Base-by-base conservation (phyloP, 495 filamentous ascomycete species). In the Tuber calosporum region DNA sequence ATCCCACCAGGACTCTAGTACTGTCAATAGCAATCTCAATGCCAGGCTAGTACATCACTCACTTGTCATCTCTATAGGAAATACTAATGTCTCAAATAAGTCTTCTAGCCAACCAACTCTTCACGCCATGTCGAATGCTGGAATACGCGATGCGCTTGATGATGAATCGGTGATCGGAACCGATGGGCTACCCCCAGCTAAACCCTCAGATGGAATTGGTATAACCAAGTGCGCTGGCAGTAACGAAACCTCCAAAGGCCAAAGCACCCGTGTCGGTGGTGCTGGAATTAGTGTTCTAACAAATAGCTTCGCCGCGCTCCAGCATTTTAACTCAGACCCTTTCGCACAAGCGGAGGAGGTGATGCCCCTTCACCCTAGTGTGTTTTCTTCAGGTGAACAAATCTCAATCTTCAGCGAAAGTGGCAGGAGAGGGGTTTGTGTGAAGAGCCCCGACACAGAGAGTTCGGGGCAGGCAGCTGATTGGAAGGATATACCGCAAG, bases 11-110 rank as follows among this genome's bases (percentile, higher is more conserved):
- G 43, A 67, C 3, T 37, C 58, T 41, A 68, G 34, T 40, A 5
- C 40, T 11, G 66, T 48, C 6, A 67, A 70, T 43, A 69, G 69
- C 30, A 70, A 77, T 39, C 74, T 43, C 26, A 9, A 68, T 17
- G 53, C 11, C 53, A 62, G 53, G 53, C 26, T 30, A 30, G 53
- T 62, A 62, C 53, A 62, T 62, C 53, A 13, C 53, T 62, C 53
- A 13, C 53, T 62, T 30, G 53, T 8, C n/a, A 62, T 62, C 53
- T 62, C n/a, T 62, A 62, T n/a, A 22, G n/a, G n/a, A 62, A 62
- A 62, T 62, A 62, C 26, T 62, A 62, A 62, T 15, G 26, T 13
- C 11, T 30, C 13, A 13, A 62, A 62, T 62, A 26, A 9, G 11
- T 26, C 26, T 30, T 62, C 53, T 30, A 62, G 53, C 4, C 53